A percentile compares a stretch with the other conserved stretches of the same genome.
Evolutionary conservation across 768 basidiomycete species (phyloP).

Genomic region (Lanmaoa rubissima): DNA sequence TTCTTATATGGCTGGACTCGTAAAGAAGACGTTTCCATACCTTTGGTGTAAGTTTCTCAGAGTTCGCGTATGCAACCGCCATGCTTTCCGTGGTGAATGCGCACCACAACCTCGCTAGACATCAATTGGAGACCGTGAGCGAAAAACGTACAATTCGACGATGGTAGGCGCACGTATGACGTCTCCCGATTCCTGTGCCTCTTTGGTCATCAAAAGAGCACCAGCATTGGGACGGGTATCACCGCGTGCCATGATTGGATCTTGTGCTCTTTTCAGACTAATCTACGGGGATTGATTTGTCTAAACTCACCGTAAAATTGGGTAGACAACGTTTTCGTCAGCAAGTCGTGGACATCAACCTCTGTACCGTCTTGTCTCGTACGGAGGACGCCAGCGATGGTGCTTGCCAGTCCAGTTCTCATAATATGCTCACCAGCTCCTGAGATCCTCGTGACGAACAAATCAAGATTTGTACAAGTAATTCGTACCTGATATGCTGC

Average conservation of each 20-base stretch:
- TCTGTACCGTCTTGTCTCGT: slow-evolving; percentile 24
- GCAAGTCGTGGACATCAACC: slow-evolving; percentile 54
- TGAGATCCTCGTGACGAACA: slow-evolving; percentile 21
- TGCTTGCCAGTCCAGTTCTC: slow-evolving; percentile 52
- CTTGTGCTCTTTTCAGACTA: slow-evolving; percentile 24
- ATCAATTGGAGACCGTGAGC: not conserved
- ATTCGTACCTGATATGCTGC: slow-evolving; percentile 58
- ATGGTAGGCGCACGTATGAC: slow-evolving; percentile 26
- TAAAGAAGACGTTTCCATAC: slow-evolving; percentile 34
- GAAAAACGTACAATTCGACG: not conserved
- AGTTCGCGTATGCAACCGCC: slow-evolving; percentile 72
- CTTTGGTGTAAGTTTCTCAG: slow-evolving; percentile 52
- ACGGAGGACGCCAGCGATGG: slow-evolving; percentile 47
- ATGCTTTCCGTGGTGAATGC: slow-evolving; percentile 82
- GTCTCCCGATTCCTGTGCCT: slow-evolving; percentile 29
- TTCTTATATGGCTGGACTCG: not conserved
- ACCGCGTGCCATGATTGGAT: slow-evolving; percentile 37
- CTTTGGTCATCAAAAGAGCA: slow-evolving; percentile 58
- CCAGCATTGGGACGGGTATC: slow-evolving; percentile 56
- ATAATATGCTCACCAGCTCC: slow-evolving; percentile 75
- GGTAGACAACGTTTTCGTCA: slow-evolving; percentile 44
- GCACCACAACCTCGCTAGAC: slow-evolving; percentile 71
- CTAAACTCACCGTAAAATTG: slow-evolving; percentile 52
- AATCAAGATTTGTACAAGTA: not conserved
- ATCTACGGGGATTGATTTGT: not conserved